Base-by-base conservation (phyloP, 768 basidiomycete species). In the Lactarius vividus region DNA sequence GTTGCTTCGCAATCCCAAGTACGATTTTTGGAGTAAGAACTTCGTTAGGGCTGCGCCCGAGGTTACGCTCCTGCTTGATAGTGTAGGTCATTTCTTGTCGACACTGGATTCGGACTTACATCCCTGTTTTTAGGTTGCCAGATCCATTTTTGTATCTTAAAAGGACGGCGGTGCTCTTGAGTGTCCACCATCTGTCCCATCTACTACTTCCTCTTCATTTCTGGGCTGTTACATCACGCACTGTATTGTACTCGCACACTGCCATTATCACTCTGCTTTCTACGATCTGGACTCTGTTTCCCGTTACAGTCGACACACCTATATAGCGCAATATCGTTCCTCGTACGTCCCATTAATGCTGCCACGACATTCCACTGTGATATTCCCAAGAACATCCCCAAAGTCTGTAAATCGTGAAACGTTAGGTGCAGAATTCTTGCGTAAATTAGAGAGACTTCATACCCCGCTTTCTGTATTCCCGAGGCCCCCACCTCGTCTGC, bases 21-120 rank as follows among this genome's bases (percentile, higher is more conserved):
- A 94, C 72, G 90, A 92, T 64, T 94, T 94, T 81, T 94, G 92
- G 91, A 89, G 81, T 82, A 92, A 90, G 75, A 87, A 89, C 67
- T 94, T 93, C 73, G 84, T 92, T 71, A 88, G 86, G 70, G 85
- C 92, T 73, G 89, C 89, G 63, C 92, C 92, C 46, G 92, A 94
- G 76, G 92, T 94, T 70, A 88, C 90, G 44, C 76, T 91, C 77
- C 83, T 94, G 71, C 85, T 94, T 72, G 89, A 92, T 79, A 88
- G 87, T 80, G 91, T 93, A 77, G 74, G 89, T 80, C 18, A 26
- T 40, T 15, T 9, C 61, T 46, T 72, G 55, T 29, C 59, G 61
- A 16, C 42, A 61, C 46, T 35, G 71, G 57, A 55, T 68, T 63
- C 66, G 26, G 71, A 61, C 39, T 62, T 65, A 63, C 13, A 35